Evolutionary conservation across 345 rosid species (phyloP), one percentile per base, ranked within the genome.

Genomic region (Cochlearia excelsa): DNA sequence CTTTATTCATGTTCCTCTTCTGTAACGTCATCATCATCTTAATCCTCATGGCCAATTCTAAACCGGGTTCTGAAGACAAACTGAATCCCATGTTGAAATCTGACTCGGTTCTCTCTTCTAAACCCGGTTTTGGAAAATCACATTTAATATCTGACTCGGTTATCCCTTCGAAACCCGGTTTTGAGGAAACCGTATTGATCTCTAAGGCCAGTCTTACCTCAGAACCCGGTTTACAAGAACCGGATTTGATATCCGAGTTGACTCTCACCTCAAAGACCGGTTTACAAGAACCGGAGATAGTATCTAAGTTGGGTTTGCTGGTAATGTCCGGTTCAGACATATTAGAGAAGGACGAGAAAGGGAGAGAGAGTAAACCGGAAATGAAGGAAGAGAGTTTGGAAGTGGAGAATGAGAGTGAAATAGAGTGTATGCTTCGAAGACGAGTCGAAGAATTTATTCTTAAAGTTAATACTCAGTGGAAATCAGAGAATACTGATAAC

Each of bases 371-470:
- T 16, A 16, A 16, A 16, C 23, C 23, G 23, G 23, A 16, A 16
- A 16, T 16, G 30, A 45, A 45, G 11, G 26, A 1, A 59, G 45
- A 59, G 54, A 52, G 49, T 30, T 45, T 68, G 33, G 61, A 46
- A 31, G 59, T 16, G 23, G 37, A 54, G 11, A 67, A 62, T 26
- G 34, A 10, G 40, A 54, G 46, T 2, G 67, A 44, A 6, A 72
- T 66, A 3, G 75, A 65, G 35, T 75, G 84, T 61, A 77, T 79
- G 61, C 68, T 84, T 52, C 69, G 78, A 53, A 83, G 67, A 79
- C 73, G 84, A 69, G 73, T 73, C 2, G 95, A 84, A 64, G 85
- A 82, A 47, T 83, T 87, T 38, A 87, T 83, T 11, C 60, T 61
- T 11, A 80, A 83, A 50, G 78, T 83, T 28, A 81, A 79, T 41